Conservation (phyloP, 2,329 filamentous ascomycete genomes). For the Ophiostoma himal-ulmi region DNA sequence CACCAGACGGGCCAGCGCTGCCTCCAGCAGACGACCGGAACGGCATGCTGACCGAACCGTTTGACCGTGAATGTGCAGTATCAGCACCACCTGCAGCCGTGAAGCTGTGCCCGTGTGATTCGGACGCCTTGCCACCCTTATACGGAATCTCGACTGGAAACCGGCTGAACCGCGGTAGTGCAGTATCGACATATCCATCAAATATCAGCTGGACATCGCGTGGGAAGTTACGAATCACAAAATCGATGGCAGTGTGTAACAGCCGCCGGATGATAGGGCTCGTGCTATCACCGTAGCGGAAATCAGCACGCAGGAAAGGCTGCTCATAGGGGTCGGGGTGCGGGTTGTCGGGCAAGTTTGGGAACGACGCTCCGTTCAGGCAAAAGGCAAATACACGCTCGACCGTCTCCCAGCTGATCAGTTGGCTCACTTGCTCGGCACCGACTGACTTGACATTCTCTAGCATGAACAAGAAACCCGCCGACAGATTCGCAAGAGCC, state of each 20-base stretch:
- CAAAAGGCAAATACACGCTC: constrained; percentile 26
- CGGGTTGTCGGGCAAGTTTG: constrained; percentile 29
- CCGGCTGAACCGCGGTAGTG: constrained; percentile 9
- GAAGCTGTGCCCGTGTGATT: background rate
- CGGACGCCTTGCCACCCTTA: background rate
- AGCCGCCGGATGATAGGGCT: constrained; percentile 37
- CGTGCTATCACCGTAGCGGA: constrained; percentile 51
- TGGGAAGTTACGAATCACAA: constrained; percentile 56
- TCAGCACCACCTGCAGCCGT: background rate
- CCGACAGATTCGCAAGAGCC: constrained; percentile 23
- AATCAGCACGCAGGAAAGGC: constrained; percentile 32
- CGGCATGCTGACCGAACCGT: constrained; percentile 24
- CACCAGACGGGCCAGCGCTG: background rate
- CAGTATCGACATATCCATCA: background rate
- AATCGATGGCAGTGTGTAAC: constrained; percentile 51
- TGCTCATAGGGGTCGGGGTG: constrained; percentile 23
- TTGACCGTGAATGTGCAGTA: constrained; percentile 17
- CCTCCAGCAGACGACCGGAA: constrained; percentile 2
- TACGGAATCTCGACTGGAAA: background rate
- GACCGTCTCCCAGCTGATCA: constrained; percentile 25
- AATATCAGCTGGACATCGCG: constrained; percentile 41
- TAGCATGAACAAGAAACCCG: constrained; percentile 26
- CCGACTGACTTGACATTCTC: constrained; percentile 21
- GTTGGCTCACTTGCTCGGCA: constrained; percentile 19
- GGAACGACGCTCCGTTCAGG: constrained; percentile 30